Percentiles rank a stretch among this genome's conserved stretches.
These are phyloP conservation scores for Begonia peltatifolia DNA, from an alignment of 306 rosid species.

Conservation along the genomic window DNA sequence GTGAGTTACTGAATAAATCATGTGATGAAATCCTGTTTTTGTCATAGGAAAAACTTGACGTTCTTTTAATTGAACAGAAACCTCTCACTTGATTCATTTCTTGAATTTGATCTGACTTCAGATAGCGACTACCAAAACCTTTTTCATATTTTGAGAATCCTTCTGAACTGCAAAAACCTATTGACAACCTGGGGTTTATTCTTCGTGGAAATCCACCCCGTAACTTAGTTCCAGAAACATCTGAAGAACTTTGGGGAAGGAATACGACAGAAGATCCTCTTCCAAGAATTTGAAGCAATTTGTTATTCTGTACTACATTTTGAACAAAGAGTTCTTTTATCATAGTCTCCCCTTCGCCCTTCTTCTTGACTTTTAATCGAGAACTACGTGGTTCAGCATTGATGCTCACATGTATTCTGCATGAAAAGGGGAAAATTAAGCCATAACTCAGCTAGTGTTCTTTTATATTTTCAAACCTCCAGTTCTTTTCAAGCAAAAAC, in stretches of 20 bases:
- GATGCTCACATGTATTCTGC: constrained; percentile 45
- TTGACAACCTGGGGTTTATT: constrained; percentile 31
- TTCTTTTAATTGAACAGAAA: constrained; percentile 42
- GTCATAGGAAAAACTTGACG: constrained; percentile 30
- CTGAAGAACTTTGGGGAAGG: constrained; percentile 74
- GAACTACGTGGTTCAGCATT: constrained; percentile 79
- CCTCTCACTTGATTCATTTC: constrained; percentile 36
- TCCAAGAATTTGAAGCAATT: constrained; percentile 67
- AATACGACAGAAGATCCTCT: constrained; percentile 64
- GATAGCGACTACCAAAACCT: constrained; percentile 58
- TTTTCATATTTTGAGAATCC: constrained; percentile 39
- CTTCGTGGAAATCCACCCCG: constrained; percentile 54
- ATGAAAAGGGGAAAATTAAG: background rate
- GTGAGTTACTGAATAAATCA: constrained; percentile 34
- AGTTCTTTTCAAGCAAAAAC: too few species aligned
- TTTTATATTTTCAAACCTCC: too few species aligned
- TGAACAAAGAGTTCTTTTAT: constrained; percentile 82
- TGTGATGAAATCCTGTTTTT: constrained; percentile 28
- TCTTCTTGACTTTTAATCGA: constrained; percentile 82
- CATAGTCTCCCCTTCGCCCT: constrained; percentile 83
- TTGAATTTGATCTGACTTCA: constrained; percentile 31
- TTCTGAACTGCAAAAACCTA: constrained; percentile 28
- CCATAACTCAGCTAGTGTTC: too few species aligned
- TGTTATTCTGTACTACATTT: constrained; percentile 55
- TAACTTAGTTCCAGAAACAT: constrained; percentile 69